Evolutionary conservation across 768 basidiomycete genomes (phyloP).

Genomic region (Boletellus ananiceps): DNA sequence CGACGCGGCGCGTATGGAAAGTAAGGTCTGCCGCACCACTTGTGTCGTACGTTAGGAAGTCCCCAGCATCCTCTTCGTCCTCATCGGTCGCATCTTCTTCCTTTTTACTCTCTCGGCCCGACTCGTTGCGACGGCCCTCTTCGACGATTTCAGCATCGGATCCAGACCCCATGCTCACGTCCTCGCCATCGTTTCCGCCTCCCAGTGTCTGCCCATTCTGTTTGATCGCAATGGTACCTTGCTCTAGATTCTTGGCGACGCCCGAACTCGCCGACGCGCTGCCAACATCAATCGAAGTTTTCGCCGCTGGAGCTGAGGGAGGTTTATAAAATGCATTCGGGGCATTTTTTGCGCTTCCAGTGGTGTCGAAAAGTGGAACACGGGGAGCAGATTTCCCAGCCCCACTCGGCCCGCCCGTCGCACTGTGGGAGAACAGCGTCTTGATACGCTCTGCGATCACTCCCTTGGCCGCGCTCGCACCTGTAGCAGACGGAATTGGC

Average conservation of each 20-base stretch:
- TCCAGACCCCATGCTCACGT: constrained; percentile 18
- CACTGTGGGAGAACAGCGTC: constrained; percentile 11
- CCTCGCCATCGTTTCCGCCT: constrained; percentile 9
- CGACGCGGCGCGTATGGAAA: constrained; percentile 3
- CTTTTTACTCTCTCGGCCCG: background rate
- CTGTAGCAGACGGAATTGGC: constrained; percentile 13
- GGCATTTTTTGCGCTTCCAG: constrained; percentile 45
- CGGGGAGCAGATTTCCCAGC: constrained; percentile 3
- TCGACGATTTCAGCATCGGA: constrained; percentile 17
- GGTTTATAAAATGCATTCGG: constrained; percentile 69
- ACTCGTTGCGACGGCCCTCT: constrained; percentile 1
- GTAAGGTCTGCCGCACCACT: constrained; percentile 18
- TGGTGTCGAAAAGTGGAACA: constrained; percentile 39
- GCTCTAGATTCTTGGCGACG: background rate
- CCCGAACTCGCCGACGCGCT: background rate
- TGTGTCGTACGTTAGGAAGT: constrained; percentile 22
- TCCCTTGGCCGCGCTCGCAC: background rate
- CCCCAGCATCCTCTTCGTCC: constrained; percentile 9
- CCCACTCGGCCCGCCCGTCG: background rate
- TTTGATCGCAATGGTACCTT: background rate
- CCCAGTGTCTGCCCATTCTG: constrained; percentile 8
- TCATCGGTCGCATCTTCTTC: constrained; percentile 6
- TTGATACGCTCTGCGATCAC: constrained; percentile 16
- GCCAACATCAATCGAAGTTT: background rate
- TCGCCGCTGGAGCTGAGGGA: constrained; percentile 24